Conservation (phyloP, 495 filamentous ascomycete genomes). For the Aspergillus taichungensis region DNA sequence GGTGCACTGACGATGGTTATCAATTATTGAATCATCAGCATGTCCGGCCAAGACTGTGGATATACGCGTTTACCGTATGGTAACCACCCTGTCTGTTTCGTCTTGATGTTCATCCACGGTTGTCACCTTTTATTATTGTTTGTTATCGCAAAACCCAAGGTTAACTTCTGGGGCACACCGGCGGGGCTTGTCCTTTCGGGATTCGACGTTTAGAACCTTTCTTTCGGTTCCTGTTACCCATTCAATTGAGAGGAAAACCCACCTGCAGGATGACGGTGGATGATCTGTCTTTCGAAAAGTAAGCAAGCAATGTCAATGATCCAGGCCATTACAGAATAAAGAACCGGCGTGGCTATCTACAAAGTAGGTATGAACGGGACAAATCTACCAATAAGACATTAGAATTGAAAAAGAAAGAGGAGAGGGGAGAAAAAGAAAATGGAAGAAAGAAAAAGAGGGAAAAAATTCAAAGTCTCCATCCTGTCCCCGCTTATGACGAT, state of each 20-base stretch:
- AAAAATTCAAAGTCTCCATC: background rate
- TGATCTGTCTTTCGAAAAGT: background rate
- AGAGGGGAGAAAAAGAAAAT: too few species aligned
- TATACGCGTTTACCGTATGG: too few species aligned
- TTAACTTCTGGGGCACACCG: conserved; percentile 21
- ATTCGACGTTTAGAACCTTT: conserved; percentile 3
- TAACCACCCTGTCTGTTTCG: background rate
- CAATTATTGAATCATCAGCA: too few species aligned
- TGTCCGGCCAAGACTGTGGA: too few species aligned
- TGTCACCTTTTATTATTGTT: background rate
- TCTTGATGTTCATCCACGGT: background rate
- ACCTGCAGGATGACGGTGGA: background rate
- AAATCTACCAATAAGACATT: too few species aligned
- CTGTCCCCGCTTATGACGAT: conserved; percentile 16
- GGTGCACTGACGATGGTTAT: too few species aligned
- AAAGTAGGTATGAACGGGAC: too few species aligned
- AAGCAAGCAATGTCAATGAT: background rate
- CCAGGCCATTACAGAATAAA: too few species aligned
- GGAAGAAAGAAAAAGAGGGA: too few species aligned
- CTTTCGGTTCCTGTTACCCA: conserved; percentile 8
- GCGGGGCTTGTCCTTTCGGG: conserved; percentile 10
- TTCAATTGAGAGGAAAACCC: too few species aligned
- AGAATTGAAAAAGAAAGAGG: too few species aligned
- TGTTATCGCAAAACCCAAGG: conserved; percentile 7
- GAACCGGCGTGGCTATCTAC: too few species aligned